Base-by-base conservation (phyloP, 2,329 filamentous ascomycete genomes). In the Hymenoscyphus repandus region DNA sequence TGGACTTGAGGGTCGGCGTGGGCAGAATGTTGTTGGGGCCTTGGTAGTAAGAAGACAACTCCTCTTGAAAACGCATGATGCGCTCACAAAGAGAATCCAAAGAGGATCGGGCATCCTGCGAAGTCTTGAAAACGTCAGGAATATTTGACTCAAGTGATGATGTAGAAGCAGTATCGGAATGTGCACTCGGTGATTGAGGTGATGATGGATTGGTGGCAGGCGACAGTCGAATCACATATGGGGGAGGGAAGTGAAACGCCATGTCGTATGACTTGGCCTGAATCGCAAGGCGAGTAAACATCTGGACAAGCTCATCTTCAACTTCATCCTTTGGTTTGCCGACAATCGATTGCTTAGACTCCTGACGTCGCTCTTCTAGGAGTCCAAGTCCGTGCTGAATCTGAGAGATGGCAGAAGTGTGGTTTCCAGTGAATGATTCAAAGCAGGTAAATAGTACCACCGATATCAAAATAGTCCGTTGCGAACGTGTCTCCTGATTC, bases 261-360 rank as follows among this genome's bases (percentile, higher is more conserved):
- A 84, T 80, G 59, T 84, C 81, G 62, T 85, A 85, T 0, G 80
- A 83, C 61, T 84, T 85, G 39, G 81, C 81, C 63, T 84, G 81
- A 39, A 84, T 81, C 2, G 79, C 80, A 2, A 84, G 70, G 4
- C 81, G 74, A 1, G 77, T 82, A 58, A 84, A 84, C 70, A 84
- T 83, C 45, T 80, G 77, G 5, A 80, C 71, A 22, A 85, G 70
- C 59, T 84, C 81, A 79, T 64, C 74, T 39, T 66, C 63, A 9
- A 64, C 58, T 1, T 51, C 41, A 39, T 62, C 62, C 5, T 61
- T 55, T 22, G 52, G 49, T 10, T 53, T 52, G 13, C 45, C 44
- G 17, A 60, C 51, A 2, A 60, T 40, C 7, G 12, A 70, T 65
- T 50, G 65, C 61, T 5, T 71, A 33, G 73, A 70, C 51, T 78